Conservation (phyloP, 306 rosid genomes). For the Canavalia gladiata region DNA sequence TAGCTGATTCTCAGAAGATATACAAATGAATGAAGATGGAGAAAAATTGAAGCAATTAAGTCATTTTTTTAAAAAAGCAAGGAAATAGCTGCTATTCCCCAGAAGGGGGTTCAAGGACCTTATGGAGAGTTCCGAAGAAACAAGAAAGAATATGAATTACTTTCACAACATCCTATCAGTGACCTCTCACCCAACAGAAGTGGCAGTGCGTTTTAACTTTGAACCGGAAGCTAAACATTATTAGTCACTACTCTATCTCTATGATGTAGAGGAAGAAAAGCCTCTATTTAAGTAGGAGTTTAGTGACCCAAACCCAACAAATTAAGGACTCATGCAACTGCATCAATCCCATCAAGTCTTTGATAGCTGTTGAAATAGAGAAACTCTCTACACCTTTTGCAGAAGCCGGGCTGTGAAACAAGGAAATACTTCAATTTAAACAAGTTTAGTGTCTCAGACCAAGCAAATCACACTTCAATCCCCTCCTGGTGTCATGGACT, state of each 20-base stretch:
- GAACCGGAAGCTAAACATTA: conserved; percentile 24
- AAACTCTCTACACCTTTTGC: too few relatives aligned
- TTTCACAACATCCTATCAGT: conserved; percentile 26
- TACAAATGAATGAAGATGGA: conserved; percentile 32
- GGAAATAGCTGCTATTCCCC: not conserved
- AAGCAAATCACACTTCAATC: not conserved
- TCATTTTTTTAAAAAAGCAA: not conserved
- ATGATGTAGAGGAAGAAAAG: not conserved
- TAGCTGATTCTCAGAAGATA: conserved; percentile 36
- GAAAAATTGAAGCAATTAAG: conserved; percentile 6
- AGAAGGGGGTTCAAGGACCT: conserved; percentile 14
- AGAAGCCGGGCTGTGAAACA: conserved; percentile 21
- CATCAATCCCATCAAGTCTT: conserved; percentile 2
- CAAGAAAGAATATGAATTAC: conserved; percentile 20
- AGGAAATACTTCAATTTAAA: not conserved
- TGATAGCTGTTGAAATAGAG: conserved; percentile 7
- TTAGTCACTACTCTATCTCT: not conserved
- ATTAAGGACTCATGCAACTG: not conserved
- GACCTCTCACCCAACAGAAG: conserved; percentile 26
- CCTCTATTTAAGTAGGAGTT: conserved; percentile 14
- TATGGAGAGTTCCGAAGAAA: conserved; percentile 28
- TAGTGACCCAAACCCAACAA: not conserved
- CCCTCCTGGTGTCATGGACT: not conserved
- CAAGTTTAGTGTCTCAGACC: not conserved
- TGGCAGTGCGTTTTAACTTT: not conserved